phyloP scores from a whole-genome alignment of 83 land plant species.

The Picea abies region DNA sequence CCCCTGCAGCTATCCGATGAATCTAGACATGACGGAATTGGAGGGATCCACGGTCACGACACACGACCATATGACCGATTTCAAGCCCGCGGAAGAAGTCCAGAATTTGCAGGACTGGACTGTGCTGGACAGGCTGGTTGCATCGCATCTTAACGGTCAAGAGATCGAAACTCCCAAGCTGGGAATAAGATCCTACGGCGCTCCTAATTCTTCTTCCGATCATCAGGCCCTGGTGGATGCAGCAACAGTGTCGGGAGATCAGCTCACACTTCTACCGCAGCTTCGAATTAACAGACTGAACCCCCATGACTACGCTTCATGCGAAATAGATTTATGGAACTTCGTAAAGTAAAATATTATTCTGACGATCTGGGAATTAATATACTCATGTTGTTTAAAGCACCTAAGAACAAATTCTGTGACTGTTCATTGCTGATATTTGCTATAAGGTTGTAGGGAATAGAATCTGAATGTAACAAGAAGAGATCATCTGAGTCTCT shows the following conservation, averaged over 20 bases:
- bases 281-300: conserved; percentile 6
- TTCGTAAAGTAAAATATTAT: background rate
- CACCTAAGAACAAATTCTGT: too few species aligned
- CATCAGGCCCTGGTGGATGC: background rate
- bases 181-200: conserved; percentile 7
- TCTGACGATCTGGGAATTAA: too few species aligned
- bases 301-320: conserved; percentile 6
- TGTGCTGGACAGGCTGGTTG: conserved; percentile 57
- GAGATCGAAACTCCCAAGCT: conserved; percentile 1
- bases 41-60: background rate
- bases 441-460: too few species aligned
- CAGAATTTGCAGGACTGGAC: conserved; percentile 45
- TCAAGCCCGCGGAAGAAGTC: conserved; percentile 4
- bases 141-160: conserved; percentile 62
- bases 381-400: too few species aligned
- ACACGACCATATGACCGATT: background rate
- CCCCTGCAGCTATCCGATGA: background rate
- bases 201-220: background rate
- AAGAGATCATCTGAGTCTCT: too few species aligned
- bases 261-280: background rate
- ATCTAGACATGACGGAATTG: conserved; percentile 20
- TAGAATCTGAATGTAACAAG: too few species aligned
- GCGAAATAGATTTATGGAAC: conserved; percentile 17
- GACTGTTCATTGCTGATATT: too few species aligned
- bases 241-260: background rate